Evolutionary conservation across 257 asterid genomes (phyloP), one percentile per base, ranked within the genome.

Genomic region (Parsonsia alboflavescens): DNA sequence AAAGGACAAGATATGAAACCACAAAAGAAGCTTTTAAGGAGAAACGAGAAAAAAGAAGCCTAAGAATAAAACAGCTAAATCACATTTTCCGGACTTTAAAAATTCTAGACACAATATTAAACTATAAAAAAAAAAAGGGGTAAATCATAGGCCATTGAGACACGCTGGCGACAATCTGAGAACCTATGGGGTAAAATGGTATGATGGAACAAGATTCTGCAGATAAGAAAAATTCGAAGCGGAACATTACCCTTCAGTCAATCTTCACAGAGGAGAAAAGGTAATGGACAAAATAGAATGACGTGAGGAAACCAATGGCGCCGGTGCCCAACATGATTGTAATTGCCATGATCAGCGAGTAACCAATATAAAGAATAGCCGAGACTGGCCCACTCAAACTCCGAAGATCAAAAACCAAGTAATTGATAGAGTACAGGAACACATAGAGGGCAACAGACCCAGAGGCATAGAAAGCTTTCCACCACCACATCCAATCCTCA

Each of bases 401-500:
- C 86, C 88, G 87, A 44, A 92, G 96, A 76, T 92, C 96, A 69
- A 92, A 92, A n/a, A 90, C 85, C 57, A 90, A 84, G 85, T 90
- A 90, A 63, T 92, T 89, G 85, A 90, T 82, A 75, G 96, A 92
- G 85, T 90, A 92, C 63, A 90, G 56, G 86, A 89, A 92, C 45
- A 92, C 93, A 21, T 90, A 92, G 0, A 92, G 79, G 1, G 96
- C 91, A 26, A 92, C 97, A 15, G 96, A 92, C 41, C 96, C 93
- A 0, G 96, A 89, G 63, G 96, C 96, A 16, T 79, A 90, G 83
- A 88, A 90, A 6, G 96, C 88, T 81, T 92, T 92, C 97, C 97
- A 92, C 97, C 97, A 92, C 97, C 97, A 92, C 95, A 82, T 86
- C 96, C 96, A 92, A 41, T 92, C 97, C 88, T 92, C 97, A 6